phyloP scores from a whole-genome alignment of 371 early-diverging fungal species.

The Zopfochytrium polystomum region DNA sequence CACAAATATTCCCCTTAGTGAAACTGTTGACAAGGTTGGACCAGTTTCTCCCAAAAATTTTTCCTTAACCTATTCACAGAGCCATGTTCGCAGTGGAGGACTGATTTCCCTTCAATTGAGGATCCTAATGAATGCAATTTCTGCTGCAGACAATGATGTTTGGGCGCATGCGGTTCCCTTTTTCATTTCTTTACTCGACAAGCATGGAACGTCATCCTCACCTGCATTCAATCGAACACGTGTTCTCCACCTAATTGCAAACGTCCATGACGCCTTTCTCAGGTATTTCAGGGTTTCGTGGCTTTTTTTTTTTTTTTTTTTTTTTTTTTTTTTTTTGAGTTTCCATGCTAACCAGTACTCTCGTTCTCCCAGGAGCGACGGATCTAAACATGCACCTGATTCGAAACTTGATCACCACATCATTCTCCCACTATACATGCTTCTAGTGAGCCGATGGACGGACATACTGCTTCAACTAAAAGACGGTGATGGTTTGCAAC shows the following conservation, averaged over 20 bases:
- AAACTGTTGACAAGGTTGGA: constrained; percentile 36
- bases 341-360: background rate
- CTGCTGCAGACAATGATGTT: constrained; percentile 28
- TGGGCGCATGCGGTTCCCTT: constrained; percentile 34
- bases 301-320: constrained; percentile 7
- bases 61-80: constrained; percentile 18
- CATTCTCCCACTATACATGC: constrained; percentile 33
- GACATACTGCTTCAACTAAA: constrained; percentile 22
- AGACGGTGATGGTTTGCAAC: constrained; percentile 6
- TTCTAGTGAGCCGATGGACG: constrained; percentile 33
- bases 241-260: constrained; percentile 31
- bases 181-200: constrained; percentile 37
- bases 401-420: background rate
- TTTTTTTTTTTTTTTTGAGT: constrained; percentile 7
- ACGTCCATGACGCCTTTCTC: constrained; percentile 36
- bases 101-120: constrained; percentile 33
- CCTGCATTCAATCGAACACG: constrained; percentile 21
- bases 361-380: no score
- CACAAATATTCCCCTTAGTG: constrained; percentile 22
- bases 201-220: constrained; percentile 27
- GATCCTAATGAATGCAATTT: constrained; percentile 35
- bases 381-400: no score
- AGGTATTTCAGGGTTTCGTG: no score
- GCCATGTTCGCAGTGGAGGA: constrained; percentile 32
- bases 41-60: background rate